phyloP scores from a whole-genome alignment of 768 basidiomycete genomes.

The Tremella mesenterica region DNA sequence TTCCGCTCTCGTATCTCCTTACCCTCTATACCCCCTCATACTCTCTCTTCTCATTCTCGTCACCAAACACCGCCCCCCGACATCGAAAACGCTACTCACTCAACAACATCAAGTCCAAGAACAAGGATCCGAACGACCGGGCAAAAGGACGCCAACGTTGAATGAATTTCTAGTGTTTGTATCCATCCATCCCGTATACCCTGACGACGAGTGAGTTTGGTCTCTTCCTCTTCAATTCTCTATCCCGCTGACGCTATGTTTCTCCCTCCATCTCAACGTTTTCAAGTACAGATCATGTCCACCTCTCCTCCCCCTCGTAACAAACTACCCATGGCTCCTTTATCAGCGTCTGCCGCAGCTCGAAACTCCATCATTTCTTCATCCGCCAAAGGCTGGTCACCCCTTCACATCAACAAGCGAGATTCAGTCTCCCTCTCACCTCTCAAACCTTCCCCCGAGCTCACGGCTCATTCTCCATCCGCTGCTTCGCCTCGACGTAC shows the following conservation, averaged over 20 bases:
- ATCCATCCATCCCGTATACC: too few species aligned
- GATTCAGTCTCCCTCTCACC: slow-evolving; percentile 26
- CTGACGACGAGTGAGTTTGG: not conserved
- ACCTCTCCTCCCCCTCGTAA: slow-evolving; percentile 14
- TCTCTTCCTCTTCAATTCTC: not conserved
- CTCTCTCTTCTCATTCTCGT: too few species aligned
- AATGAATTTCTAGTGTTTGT: not conserved
- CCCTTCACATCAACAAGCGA: slow-evolving; percentile 41
- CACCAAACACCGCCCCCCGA: too few species aligned
- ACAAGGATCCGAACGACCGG: too few species aligned
- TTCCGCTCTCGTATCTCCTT: too few species aligned
- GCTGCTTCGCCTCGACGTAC: slow-evolving; percentile 34
- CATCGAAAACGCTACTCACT: too few species aligned
- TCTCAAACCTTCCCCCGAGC: slow-evolving; percentile 23
- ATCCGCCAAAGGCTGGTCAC: slow-evolving; percentile 44
- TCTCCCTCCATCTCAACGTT: not conserved
- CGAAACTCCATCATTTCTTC: slow-evolving; percentile 41
- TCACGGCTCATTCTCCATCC: slow-evolving; percentile 9
- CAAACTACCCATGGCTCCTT: slow-evolving; percentile 11
- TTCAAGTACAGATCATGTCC: not conserved
- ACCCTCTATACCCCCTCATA: too few species aligned
- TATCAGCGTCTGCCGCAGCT: slow-evolving; percentile 12
- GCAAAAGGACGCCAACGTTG: not conserved
- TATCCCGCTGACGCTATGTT: not conserved
- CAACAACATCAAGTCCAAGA: too few species aligned